Conservation (phyloP, 495 filamentous ascomycete genomes). For the Glutinoglossum americanum region DNA sequence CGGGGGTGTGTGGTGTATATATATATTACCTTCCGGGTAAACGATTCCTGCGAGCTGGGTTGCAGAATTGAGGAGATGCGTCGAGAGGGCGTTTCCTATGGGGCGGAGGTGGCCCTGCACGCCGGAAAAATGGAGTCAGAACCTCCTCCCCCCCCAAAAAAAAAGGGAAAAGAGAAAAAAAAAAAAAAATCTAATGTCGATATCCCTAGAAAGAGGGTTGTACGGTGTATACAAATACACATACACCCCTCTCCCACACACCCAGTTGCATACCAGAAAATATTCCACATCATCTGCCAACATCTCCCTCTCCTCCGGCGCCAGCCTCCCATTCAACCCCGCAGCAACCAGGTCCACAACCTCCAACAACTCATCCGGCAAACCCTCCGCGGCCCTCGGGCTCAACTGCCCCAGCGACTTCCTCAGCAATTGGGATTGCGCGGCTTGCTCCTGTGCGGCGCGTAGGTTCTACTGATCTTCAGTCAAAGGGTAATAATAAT, state of each 20-base stretch:
- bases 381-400: neutral
- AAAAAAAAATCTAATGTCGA: neutral
- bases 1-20: too few relatives aligned
- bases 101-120: neutral
- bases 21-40: neutral
- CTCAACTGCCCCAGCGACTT: neutral
- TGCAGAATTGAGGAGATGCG: neutral
- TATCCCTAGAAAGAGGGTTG: too few relatives aligned
- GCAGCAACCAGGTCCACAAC: conserved; percentile 13
- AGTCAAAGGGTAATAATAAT: too few relatives aligned
- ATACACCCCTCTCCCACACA: too few relatives aligned
- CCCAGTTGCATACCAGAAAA: conserved; percentile 7
- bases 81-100: neutral
- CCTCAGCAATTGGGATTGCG: neutral
- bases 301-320: conserved; percentile 10
- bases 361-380: conserved; percentile 8
- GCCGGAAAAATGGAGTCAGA: neutral
- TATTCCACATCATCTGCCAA: conserved; percentile 12
- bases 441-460: neutral
- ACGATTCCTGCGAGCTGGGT: neutral
- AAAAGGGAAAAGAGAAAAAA: neutral
- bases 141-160: neutral
- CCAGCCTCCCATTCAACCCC: conserved; percentile 6
- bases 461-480: neutral
- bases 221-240: too few relatives aligned